Evolutionary conservation across 2,329 filamentous ascomycete species (phyloP), one percentile per base, ranked within the genome.

Genomic region (Exophiala calicioides): DNA sequence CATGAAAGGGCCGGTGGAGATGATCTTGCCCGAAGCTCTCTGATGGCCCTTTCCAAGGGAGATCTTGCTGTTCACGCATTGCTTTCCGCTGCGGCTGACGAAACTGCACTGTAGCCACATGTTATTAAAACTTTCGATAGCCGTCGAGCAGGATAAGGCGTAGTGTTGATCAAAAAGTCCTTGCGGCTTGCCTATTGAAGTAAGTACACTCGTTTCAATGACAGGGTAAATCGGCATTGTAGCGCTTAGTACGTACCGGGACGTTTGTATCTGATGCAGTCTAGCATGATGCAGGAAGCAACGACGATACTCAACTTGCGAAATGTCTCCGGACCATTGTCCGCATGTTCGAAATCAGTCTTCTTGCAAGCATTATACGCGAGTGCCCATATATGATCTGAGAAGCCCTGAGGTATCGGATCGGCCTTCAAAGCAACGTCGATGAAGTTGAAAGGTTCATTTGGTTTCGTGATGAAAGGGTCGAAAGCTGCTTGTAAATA

Each of bases 381-480:
- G 2, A 78, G 62, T 44, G 74, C 70, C 3, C 77, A 60, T 15
- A 77, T 76, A 51, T 77, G 73, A 3, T 71, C 74, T 13, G 71
- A 70, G 58, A 78, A 76, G 42, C 75, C 67, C 12, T 60, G 58
- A 26, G 73, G 69, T 52, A 77, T 74, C 0, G 73, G 74, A 41
- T 68, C 75, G 27, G 69, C 67, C 3, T 60, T 57, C 6, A 73
- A 66, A 1, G 74, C 69, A 3, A 69, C 69, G 37, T 73, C 60
- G 27, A 78, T 69, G 52, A 79, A 78, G 53, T 79, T 71, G 56
- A 79, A 79, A 3, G 76, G 72, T 0, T 59, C 60, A 35, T 74
- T 65, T 3, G 77, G 59, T 29, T 68, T 62, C 1, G 60, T 60
- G 2, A 72, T 63, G 44, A 76, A 79, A 50, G 79, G 76, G 35